phyloP scores from a whole-genome alignment of 768 basidiomycete genomes.

The Suillus subluteus region DNA sequence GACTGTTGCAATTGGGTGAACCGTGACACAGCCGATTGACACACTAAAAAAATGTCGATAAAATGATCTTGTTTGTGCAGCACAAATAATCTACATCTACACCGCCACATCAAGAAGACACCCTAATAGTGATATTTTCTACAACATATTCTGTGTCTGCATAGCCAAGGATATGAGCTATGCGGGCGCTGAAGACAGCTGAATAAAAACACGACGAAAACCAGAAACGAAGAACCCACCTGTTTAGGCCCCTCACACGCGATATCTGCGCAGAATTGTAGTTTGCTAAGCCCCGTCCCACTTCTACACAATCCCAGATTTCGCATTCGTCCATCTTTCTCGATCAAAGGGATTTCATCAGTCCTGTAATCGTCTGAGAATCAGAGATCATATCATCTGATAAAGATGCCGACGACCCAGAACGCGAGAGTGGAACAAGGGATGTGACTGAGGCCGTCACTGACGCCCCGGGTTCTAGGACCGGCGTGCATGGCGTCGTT shows the following conservation, averaged over 20 bases:
- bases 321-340: slow-evolving; percentile 45
- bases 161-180: slow-evolving; percentile 84
- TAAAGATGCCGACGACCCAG: slow-evolving; percentile 39
- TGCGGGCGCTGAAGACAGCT: slow-evolving; percentile 61
- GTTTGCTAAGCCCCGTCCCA: slow-evolving; percentile 93
- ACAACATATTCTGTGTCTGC: slow-evolving; percentile 97
- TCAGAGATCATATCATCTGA: slow-evolving; percentile 30
- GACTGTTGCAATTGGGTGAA: slow-evolving; percentile 7
- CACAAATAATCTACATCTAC: slow-evolving; percentile 25
- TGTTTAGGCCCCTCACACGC: slow-evolving; percentile 87
- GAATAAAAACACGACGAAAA: slow-evolving; percentile 7
- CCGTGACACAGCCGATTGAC: neutral
- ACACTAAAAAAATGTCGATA: slow-evolving; percentile 9
- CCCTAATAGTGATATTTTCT: slow-evolving; percentile 86
- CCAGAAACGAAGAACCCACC: slow-evolving; percentile 52
- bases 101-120: slow-evolving; percentile 53
- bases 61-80: slow-evolving; percentile 16
- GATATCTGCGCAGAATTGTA: slow-evolving; percentile 94
- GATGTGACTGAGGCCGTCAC: slow-evolving; percentile 50
- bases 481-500: slow-evolving; percentile 46
- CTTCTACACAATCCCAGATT: slow-evolving; percentile 79
- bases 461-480: slow-evolving; percentile 43
- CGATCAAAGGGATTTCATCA: slow-evolving; percentile 33
- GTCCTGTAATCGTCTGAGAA: slow-evolving; percentile 31
- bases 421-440: slow-evolving; percentile 47